phyloP scores from a whole-genome alignment of 2,329 filamentous ascomycete genomes.

The Aquanectria penicillioides region DNA sequence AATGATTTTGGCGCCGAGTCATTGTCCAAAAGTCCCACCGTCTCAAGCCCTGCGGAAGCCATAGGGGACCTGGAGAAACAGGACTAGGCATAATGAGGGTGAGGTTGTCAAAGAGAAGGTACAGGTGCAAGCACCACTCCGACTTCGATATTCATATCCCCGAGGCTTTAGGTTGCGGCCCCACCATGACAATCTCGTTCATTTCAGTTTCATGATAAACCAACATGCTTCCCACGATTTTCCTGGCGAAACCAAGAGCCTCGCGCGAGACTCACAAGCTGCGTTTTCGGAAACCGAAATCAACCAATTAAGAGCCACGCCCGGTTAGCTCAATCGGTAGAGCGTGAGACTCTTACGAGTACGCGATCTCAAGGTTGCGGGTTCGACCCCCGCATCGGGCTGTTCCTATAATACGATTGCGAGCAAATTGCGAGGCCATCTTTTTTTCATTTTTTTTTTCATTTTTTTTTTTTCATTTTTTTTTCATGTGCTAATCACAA shows the following conservation, averaged over 20 bases:
- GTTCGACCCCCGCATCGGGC: constrained; percentile 60
- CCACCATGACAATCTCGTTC: too few relatives aligned
- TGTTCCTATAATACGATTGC: constrained; percentile 34
- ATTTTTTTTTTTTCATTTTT: too few relatives aligned
- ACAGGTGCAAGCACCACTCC: too few relatives aligned
- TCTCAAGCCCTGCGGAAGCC: neutral
- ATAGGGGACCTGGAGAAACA: neutral
- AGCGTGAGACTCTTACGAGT: constrained; percentile 73
- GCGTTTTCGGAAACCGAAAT: neutral
- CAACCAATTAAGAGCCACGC: constrained; percentile 24
- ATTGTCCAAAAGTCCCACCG: neutral
- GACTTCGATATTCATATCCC: too few relatives aligned
- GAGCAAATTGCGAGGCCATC: constrained; percentile 18
- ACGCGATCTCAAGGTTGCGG: constrained; percentile 63
- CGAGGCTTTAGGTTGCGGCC: too few relatives aligned
- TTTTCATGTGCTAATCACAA: too few relatives aligned
- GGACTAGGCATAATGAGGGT: neutral
- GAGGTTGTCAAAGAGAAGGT: too few relatives aligned
- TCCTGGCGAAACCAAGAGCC: too few relatives aligned
- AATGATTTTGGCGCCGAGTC: neutral
- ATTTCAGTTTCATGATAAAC: too few relatives aligned
- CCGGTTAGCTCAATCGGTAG: constrained; percentile 56
- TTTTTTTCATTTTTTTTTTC: neutral
- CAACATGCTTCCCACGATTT: too few relatives aligned
- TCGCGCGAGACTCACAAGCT: neutral